Evolutionary conservation across 257 asterid species (phyloP).

Genomic region (Solanum clarkiae): DNA sequence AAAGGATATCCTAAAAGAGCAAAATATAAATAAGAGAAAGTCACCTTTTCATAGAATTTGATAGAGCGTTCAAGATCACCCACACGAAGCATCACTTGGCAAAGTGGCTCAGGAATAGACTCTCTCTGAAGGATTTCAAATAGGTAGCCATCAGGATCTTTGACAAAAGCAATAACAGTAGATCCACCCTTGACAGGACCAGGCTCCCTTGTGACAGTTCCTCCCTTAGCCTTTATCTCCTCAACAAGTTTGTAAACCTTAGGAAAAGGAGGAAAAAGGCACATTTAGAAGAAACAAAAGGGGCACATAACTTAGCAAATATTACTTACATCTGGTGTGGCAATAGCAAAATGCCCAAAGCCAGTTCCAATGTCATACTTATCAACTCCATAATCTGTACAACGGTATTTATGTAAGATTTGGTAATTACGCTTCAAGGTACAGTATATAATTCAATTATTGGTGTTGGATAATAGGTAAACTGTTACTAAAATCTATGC

Average conservation of each 20-base stretch:
- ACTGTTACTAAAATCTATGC: not conserved
- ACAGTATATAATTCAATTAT: not conserved
- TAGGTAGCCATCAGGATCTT: conserved; percentile 96
- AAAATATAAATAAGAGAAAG: not conserved
- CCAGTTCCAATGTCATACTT: conserved; percentile 86
- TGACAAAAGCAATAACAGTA: conserved; percentile 82
- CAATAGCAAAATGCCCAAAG: conserved; percentile 96
- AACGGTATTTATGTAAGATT: not conserved
- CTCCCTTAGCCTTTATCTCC: conserved; percentile 78
- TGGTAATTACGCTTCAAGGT: not conserved
- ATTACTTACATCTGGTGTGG: conserved; percentile 75
- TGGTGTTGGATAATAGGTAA: not conserved
- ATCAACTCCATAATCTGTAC: conserved; percentile 86
- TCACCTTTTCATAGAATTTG: conserved; percentile 91
- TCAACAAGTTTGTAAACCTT: conserved; percentile 91
- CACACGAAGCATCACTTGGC: conserved; percentile 99
- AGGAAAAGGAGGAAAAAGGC: not conserved
- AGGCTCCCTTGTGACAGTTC: conserved; percentile 89
- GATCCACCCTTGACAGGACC: conserved; percentile 98
- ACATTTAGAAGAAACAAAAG: not conserved
- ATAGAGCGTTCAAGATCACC: conserved; percentile 98
- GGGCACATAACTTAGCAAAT: not conserved
- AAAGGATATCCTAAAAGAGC: not conserved
- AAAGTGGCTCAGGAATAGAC: conserved; percentile 92
- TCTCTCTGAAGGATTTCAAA: conserved; percentile 85